Evolutionary conservation across 768 basidiomycete species (phyloP).

Genomic region (Lactifluus piperatus): DNA sequence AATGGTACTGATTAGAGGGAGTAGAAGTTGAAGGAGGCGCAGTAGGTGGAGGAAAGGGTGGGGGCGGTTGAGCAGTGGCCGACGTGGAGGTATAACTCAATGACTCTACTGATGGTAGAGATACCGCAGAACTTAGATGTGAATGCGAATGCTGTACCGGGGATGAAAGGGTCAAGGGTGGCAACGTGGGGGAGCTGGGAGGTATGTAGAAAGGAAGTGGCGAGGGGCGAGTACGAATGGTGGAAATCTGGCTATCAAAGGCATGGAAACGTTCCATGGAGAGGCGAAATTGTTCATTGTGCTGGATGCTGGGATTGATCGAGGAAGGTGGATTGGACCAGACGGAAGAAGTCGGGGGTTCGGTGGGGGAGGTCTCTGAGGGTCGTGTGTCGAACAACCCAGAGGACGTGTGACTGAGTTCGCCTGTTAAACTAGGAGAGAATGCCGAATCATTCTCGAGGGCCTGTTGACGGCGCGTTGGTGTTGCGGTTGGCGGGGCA

Average conservation of each 20-base stretch:
- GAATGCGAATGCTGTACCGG: constrained; percentile 3
- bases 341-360: neutral
- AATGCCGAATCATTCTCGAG: neutral
- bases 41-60: neutral
- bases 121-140: neutral
- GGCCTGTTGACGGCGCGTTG: constrained; percentile 1
- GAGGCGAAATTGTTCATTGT: constrained; percentile 19
- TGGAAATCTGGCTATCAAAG: constrained; percentile 21
- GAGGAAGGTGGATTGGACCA: constrained; percentile 3
- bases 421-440: neutral
- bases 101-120: constrained; percentile 12
- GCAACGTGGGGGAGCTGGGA: constrained; percentile 11
- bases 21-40: neutral
- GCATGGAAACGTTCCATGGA: constrained; percentile 22
- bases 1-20: constrained; percentile 4
- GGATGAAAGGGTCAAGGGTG: constrained; percentile 18
- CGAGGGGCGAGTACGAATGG: constrained; percentile 11
- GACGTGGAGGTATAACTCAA: neutral
- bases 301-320: neutral
- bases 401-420: neutral
- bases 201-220: constrained; percentile 9
- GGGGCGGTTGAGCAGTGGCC: neutral
- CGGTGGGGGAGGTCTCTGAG: neutral
- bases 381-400: constrained; percentile 1
- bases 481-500: neutral